Evolutionary conservation across 805 yeast genomes (phyloP).

Genomic region (Brettanomyces sp.): DNA sequence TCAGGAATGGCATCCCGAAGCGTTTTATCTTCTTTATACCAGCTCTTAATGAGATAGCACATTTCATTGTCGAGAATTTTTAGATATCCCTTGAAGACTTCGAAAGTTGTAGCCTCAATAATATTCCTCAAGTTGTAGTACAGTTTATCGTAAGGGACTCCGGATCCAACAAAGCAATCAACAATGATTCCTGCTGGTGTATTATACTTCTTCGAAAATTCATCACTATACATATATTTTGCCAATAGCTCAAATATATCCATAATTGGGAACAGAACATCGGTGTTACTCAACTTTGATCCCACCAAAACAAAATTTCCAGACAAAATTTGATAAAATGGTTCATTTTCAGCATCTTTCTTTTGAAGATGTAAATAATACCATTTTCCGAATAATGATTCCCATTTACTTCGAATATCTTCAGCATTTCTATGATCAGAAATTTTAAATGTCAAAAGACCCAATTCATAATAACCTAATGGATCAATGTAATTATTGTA

Average conservation of each 20-base stretch:
- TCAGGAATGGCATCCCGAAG: slow-evolving; percentile 46
- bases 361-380: slow-evolving; percentile 22
- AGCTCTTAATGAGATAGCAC: slow-evolving; percentile 50
- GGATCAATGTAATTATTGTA: slow-evolving; percentile 86
- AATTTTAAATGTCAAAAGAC: slow-evolving; percentile 67
- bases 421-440: slow-evolving; percentile 81
- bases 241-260: slow-evolving; percentile 59
- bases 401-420: slow-evolving; percentile 78
- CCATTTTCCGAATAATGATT: slow-evolving; percentile 51
- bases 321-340: slow-evolving; percentile 29
- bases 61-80: slow-evolving; percentile 40
- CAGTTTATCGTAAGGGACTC: slow-evolving; percentile 53
- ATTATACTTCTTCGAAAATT: slow-evolving; percentile 7
- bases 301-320: slow-evolving; percentile 41
- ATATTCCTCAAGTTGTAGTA: slow-evolving; percentile 56
- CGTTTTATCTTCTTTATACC: slow-evolving; percentile 60
- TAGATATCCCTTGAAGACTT: slow-evolving; percentile 38
- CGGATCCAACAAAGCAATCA: slow-evolving; percentile 54
- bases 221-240: slow-evolving; percentile 34
- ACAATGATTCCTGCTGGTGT: slow-evolving; percentile 41
- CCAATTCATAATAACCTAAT: slow-evolving; percentile 75
- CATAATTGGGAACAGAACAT: slow-evolving; percentile 71
- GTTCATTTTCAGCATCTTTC: slow-evolving; percentile 19
- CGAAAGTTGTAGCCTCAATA: slow-evolving; percentile 49
- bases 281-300: slow-evolving; percentile 53